phyloP scores from a whole-genome alignment of 2,329 filamentous ascomycete species.

The Microascus cirrosus region DNA sequence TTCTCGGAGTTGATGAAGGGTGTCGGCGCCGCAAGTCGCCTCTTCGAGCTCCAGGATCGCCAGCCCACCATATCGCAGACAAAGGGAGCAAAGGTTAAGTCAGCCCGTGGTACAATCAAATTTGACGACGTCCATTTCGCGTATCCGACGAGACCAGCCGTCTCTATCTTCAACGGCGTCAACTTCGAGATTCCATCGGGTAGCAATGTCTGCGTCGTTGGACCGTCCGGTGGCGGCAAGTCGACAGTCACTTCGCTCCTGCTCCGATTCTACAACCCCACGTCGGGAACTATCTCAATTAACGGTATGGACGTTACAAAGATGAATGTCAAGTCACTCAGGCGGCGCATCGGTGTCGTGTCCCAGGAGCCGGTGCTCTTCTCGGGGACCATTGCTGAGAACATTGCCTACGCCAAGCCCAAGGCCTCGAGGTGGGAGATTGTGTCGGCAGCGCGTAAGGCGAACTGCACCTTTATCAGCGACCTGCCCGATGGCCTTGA shows the following conservation, averaged over 20 bases:
- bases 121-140: conserved; percentile 81
- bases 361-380: conserved; percentile 92
- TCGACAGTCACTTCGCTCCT: conserved; percentile 89
- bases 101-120: conserved; percentile 77
- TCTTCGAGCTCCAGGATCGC: conserved; percentile 93
- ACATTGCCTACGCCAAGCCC: conserved; percentile 85
- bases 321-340: conserved; percentile 89
- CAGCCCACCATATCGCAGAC: conserved; percentile 81
- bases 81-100: conserved; percentile 64
- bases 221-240: conserved; percentile 91
- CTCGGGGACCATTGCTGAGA: conserved; percentile 74
- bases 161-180: conserved; percentile 80
- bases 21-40: conserved; percentile 85
- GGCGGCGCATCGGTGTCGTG: conserved; percentile 88
- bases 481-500: conserved; percentile 95
- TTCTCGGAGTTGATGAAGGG: conserved; percentile 99
- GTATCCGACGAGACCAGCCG: conserved; percentile 87
- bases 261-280: conserved; percentile 83
- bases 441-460: conserved; percentile 73
- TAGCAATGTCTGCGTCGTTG: conserved; percentile 91
- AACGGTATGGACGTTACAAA: conserved; percentile 71
- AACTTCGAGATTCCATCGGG: conserved; percentile 88
- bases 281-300: conserved; percentile 65
- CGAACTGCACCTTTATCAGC: conserved; percentile 93
- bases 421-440: conserved; percentile 70